Conservation (phyloP, 208 protist species). For the Porcisia deanei region DNA sequence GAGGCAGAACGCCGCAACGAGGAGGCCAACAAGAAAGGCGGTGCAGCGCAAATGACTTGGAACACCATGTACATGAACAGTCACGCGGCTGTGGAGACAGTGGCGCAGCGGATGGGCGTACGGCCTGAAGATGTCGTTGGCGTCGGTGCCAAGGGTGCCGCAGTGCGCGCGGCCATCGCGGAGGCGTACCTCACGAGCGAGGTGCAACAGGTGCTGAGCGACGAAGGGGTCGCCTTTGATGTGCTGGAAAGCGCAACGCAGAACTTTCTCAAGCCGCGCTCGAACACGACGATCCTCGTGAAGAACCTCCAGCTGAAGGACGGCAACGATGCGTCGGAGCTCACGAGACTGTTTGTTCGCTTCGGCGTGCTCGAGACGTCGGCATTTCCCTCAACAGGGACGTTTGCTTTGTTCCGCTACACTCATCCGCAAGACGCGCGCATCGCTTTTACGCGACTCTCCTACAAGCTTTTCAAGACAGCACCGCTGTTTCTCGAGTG, state of each 20-base stretch:
- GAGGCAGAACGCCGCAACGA: conserved; percentile 38
- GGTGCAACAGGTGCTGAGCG: conserved; percentile 66
- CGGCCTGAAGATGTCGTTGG: conserved; percentile 59
- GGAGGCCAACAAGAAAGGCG: conserved; percentile 2
- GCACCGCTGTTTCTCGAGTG: conserved; percentile 98
- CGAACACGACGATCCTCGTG: conserved; percentile 83
- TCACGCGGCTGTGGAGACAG: conserved; percentile 66
- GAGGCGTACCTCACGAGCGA: conserved; percentile 85
- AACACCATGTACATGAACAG: conserved; percentile 88
- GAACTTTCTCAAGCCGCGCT: conserved; percentile 69
- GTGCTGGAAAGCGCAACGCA: conserved; percentile 61
- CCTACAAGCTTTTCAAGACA: conserved; percentile 94
- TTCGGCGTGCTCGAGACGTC: conserved; percentile 75
- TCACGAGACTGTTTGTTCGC: conserved; percentile 70
- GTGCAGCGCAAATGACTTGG: conserved; percentile 39
- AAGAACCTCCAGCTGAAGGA: conserved; percentile 70
- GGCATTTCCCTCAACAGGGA: conserved; percentile 61
- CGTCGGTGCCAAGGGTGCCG: conserved; percentile 70
- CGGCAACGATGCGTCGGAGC: conserved; percentile 51
- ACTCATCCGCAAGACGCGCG: conserved; percentile 85
- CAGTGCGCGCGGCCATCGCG: conserved; percentile 89
- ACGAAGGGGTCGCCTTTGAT: conserved; percentile 76
- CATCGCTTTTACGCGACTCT: conserved; percentile 93
- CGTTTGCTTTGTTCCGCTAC: conserved; percentile 81
- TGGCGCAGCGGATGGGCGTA: conserved; percentile 75